Conservation (phyloP, 148 eudicot species). For the Heliosperma pusillum region DNA sequence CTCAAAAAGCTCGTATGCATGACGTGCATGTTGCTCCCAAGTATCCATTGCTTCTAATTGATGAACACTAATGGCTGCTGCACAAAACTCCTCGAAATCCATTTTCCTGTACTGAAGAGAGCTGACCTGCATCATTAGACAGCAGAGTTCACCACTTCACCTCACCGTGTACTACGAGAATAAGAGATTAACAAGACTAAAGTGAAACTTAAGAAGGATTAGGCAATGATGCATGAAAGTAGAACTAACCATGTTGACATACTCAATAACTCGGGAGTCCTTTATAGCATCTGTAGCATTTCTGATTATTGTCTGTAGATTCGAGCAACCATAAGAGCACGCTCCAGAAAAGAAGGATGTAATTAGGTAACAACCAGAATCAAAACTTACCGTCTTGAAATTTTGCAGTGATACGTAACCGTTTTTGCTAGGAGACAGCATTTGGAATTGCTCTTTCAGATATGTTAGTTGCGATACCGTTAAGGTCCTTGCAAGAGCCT, state of each 20-base stretch:
- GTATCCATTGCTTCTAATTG: constrained; percentile 84
- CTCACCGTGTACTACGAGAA: neutral
- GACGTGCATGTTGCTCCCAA: constrained; percentile 93
- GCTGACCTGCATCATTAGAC: constrained; percentile 69
- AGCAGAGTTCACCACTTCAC: constrained; percentile 11
- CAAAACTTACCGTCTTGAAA: constrained; percentile 52
- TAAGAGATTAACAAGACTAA: neutral
- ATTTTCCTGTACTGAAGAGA: constrained; percentile 76
- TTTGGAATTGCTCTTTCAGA: constrained; percentile 75
- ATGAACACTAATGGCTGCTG: constrained; percentile 80
- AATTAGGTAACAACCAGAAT: neutral
- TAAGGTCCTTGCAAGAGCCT: constrained; percentile 93
- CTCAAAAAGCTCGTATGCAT: constrained; percentile 83
- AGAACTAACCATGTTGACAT: constrained; percentile 53
- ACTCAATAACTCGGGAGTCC: constrained; percentile 85
- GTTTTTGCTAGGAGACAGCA: constrained; percentile 76
- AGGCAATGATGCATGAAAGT: neutral
- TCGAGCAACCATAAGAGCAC: constrained; percentile 20
- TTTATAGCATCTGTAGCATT: constrained; percentile 78
- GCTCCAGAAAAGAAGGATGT: neutral
- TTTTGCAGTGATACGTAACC: constrained; percentile 70
- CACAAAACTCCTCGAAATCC: constrained; percentile 92
- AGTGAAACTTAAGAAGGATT: neutral
- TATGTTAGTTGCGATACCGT: constrained; percentile 66
- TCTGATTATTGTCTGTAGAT: constrained; percentile 53